Conservation (phyloP, 2,329 filamentous ascomycete species). For the Fusarium oxysporum region DNA sequence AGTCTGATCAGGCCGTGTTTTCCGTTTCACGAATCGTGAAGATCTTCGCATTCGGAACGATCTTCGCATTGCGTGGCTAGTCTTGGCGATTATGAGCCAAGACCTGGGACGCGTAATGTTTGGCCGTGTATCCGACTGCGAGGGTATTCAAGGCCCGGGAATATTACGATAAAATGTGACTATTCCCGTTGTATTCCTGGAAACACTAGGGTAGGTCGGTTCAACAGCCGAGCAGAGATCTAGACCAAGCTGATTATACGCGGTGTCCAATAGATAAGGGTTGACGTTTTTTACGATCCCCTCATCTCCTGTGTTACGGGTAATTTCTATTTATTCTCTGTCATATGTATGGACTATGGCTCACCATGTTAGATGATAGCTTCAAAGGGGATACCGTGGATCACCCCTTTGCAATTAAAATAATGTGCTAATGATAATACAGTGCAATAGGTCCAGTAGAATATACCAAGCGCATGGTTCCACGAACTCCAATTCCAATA, state of each 20-base stretch:
- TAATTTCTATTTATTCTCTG: not conserved
- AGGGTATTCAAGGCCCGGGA: not conserved
- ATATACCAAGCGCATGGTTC: not conserved
- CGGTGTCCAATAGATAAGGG: not conserved
- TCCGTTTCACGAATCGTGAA: not conserved
- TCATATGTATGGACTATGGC: not conserved
- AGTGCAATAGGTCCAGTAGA: not conserved
- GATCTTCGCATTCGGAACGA: conserved; percentile 2
- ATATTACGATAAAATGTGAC: not conserved
- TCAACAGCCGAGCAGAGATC: not conserved
- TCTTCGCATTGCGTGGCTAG: conserved; percentile 12
- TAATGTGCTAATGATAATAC: too few relatives aligned
- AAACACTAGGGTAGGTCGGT: conserved; percentile 2
- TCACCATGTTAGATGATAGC: not conserved
- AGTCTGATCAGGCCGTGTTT: not conserved
- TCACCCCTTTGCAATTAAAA: too few relatives aligned
- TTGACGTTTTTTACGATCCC: not conserved
- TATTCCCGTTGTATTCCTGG: not conserved
- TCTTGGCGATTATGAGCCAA: conserved; percentile 33
- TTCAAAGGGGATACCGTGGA: too few relatives aligned
- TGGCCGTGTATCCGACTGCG: conserved; percentile 25
- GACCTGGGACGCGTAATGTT: conserved; percentile 12
- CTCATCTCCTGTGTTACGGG: not conserved
- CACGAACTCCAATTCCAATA: not conserved
- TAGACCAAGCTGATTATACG: not conserved